These are phyloP conservation scores for Diplodia corticola DNA, from an alignment of 2,329 filamentous ascomycete genomes.

Conservation along the genomic window DNA sequence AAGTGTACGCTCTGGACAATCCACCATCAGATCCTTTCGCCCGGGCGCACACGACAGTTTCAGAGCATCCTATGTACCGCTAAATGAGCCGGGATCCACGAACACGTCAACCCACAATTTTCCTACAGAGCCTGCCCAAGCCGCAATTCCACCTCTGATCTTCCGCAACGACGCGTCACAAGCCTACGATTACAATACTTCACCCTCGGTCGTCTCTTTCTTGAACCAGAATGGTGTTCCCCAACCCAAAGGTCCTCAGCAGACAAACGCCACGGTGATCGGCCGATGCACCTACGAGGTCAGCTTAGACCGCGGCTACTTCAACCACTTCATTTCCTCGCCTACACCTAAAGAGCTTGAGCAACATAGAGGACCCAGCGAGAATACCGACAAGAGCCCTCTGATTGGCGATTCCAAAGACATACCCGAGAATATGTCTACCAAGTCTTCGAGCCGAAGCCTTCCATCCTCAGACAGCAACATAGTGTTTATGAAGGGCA, in stretches of 20 bases:
- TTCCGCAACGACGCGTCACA: background rate
- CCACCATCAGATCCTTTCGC: background rate
- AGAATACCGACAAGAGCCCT: background rate
- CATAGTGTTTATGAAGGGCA: background rate
- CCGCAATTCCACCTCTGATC: background rate
- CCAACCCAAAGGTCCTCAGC: background rate
- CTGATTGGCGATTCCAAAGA: background rate
- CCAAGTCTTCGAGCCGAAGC: background rate
- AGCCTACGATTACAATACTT: background rate
- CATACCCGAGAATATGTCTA: background rate
- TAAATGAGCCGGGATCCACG: background rate
- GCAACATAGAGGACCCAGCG: background rate
- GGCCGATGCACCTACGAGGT: background rate
- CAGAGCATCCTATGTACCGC: constrained; percentile 12
- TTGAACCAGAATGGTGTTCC: constrained; percentile 9
- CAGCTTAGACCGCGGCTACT: constrained; percentile 8
- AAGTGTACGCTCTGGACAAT: background rate
- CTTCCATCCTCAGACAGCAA: background rate
- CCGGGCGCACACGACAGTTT: constrained; percentile 11
- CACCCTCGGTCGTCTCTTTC: constrained; percentile 7
- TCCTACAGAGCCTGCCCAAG: background rate
- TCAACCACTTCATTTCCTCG: background rate
- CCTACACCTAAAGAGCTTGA: background rate
- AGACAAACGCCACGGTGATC: background rate
- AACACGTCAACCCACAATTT: background rate